phyloP scores from a whole-genome alignment of 1,284 basidiomycete species.

The Ustilago curta region DNA sequence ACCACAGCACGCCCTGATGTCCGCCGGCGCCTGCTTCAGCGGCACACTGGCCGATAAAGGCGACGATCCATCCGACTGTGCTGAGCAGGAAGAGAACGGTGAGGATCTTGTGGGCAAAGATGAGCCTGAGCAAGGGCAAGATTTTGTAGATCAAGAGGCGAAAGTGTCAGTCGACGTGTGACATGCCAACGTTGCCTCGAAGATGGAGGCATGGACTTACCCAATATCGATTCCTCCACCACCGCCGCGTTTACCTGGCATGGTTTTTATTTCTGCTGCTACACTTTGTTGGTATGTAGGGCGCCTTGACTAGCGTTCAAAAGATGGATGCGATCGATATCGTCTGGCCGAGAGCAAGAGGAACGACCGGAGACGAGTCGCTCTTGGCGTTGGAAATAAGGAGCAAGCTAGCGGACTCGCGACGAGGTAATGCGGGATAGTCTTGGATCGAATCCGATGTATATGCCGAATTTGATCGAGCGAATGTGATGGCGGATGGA shows the following conservation, averaged over 20 bases:
- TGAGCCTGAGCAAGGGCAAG: constrained; percentile 71
- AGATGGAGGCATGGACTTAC: constrained; percentile 24
- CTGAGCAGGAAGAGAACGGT: constrained; percentile 85
- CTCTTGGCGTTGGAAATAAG: no score
- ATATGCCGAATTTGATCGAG: no score
- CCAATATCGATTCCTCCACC: constrained; percentile 54
- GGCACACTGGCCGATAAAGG: constrained; percentile 79
- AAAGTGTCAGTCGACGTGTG: constrained; percentile 7
- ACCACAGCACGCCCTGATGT: constrained; percentile 83
- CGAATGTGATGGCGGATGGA: no score
- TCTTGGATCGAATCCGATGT: no score
- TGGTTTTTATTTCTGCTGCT: constrained; percentile 23
- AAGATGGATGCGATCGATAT: background rate
- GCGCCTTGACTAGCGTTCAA: background rate
- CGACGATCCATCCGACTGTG: constrained; percentile 89
- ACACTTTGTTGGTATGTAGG: background rate
- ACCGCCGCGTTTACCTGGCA: constrained; percentile 52
- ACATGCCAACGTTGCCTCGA: background rate
- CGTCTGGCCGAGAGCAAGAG: background rate
- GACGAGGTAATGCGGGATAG: no score
- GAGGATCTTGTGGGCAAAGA: constrained; percentile 89
- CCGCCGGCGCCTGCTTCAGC: constrained; percentile 53
- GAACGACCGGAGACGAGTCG: no score
- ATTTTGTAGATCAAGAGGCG: background rate
- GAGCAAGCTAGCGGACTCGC: no score